These are phyloP conservation scores for Ceratocystis ficicola DNA, from an alignment of 2,329 filamentous ascomycete species.

Conservation along the genomic window DNA sequence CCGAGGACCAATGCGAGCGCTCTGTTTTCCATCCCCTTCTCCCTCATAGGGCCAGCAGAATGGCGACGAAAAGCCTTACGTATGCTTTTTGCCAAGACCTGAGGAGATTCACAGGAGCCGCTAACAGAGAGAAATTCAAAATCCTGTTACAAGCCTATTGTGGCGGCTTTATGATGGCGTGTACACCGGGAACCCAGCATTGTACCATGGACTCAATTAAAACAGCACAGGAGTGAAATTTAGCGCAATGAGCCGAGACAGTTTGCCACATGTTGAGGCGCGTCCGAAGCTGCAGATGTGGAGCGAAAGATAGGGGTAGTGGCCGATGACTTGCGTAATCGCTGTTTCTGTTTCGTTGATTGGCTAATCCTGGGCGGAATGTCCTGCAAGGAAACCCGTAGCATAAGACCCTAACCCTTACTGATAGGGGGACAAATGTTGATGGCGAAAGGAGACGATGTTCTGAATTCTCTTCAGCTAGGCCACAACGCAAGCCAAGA, in stretches of 20 bases:
- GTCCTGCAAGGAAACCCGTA: neutral
- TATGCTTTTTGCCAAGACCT: conserved; percentile 7
- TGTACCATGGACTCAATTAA: no score
- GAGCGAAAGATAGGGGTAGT: neutral
- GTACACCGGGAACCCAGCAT: no score
- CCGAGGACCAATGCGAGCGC: neutral
- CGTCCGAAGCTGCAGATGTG: no score
- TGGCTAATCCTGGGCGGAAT: neutral
- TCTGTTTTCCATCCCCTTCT: neutral
- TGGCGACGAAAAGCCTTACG: conserved; percentile 5
- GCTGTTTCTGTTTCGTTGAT: neutral
- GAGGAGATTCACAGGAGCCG: neutral
- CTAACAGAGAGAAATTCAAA: neutral
- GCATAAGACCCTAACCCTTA: neutral
- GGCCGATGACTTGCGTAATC: neutral
- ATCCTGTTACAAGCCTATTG: neutral
- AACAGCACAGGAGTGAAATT: no score
- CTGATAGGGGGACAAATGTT: no score
- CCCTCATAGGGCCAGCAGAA: neutral
- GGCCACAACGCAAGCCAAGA: neutral
- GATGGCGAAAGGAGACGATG: no score
- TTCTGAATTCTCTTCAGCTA: no score
- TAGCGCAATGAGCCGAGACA: no score
- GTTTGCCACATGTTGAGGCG: no score
- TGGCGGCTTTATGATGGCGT: neutral